phyloP scores from a whole-genome alignment of 2,329 filamentous ascomycete genomes.

The Trichoderma asperellum region DNA sequence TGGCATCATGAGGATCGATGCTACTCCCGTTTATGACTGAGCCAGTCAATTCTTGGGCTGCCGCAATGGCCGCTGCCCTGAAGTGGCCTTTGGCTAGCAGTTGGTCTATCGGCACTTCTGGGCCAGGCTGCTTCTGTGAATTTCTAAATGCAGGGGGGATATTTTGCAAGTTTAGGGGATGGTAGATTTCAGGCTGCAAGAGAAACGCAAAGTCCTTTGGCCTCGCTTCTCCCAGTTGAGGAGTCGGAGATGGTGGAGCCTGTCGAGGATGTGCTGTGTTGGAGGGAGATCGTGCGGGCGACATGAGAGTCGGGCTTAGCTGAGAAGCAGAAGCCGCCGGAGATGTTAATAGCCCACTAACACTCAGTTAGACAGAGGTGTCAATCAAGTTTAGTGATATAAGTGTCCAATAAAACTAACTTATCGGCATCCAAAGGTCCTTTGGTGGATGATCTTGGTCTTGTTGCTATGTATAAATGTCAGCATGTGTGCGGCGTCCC shows the following conservation, averaged over 20 bases:
- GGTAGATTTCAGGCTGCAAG: constrained; percentile 79
- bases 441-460: constrained; percentile 71
- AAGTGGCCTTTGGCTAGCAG: constrained; percentile 78
- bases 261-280: constrained; percentile 36
- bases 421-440: constrained; percentile 78
- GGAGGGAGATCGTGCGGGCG: constrained; percentile 31
- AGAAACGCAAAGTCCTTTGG: constrained; percentile 79
- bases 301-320: constrained; percentile 25
- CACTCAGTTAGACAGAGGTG: constrained; percentile 10
- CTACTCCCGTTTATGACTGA: constrained; percentile 48
- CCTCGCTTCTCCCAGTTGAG: constrained; percentile 39
- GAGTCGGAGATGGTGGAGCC: constrained; percentile 36
- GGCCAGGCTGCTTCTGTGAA: constrained; percentile 64
- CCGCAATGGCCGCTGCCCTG: constrained; percentile 73
- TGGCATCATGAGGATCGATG: constrained; percentile 59
- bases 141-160: constrained; percentile 69
- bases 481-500: background rate
- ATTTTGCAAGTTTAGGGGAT: constrained; percentile 69
- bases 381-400: background rate
- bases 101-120: constrained; percentile 66
- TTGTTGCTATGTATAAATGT: constrained; percentile 45
- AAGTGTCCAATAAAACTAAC: constrained; percentile 53
- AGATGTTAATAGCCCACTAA: constrained; percentile 39
- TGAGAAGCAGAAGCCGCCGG: constrained; percentile 36
- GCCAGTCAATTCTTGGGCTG: constrained; percentile 63